Evolutionary conservation across 2,329 filamentous ascomycete species (phyloP), one percentile per base, ranked within the genome.

Genomic region (Fusarium palustre): DNA sequence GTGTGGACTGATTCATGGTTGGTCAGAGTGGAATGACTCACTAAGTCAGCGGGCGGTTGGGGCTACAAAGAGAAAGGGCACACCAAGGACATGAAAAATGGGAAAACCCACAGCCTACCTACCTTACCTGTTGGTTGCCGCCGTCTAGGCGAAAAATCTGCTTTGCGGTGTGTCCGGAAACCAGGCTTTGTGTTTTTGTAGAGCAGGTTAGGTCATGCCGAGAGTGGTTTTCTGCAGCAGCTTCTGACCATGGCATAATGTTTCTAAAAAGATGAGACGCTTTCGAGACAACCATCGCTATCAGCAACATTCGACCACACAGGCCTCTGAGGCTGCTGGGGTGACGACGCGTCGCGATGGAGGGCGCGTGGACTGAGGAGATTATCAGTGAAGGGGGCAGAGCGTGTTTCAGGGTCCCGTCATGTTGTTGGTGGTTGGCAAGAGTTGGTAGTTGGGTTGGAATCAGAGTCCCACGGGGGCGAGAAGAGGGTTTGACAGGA

Each of bases 21-120:
- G 73, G 73, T 47, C 59, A 66, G 64, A 66, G 41, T 52, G 55
- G 59, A 71, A 75, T 75, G 73, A 75, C 73, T 75, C 73, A 75
- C 73, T 59, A 60, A 66, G 59, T 60, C 57, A 59, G 66, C 66
- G 54, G 69, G 66, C 59, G 63, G 66, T 53, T 70, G 63, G 65
- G 63, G 45, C 52, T 55, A 54, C 49, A 53, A 47, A 48, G 34
- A 50, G 45, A 53, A 50, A 62, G 54, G 54, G 36, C 58, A 68
- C 56, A 68, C 56, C 36, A 30, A 59, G 47, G 50, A 45, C 57
- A 66, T 52, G 56, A 56, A 70, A 68, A 72, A 69, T 52, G 54
- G 52, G 50, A 74, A 74, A 71, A 65, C 68, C 68, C 69, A 69
- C 60, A 68, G 52, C 55, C 59, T 25, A 7, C 24, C 24, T 70